Percentiles rank a stretch among this genome's conserved stretches.
Evolutionary conservation across 2,329 filamentous ascomycete species (phyloP).

Genomic region (Aspergillus sp.): DNA sequence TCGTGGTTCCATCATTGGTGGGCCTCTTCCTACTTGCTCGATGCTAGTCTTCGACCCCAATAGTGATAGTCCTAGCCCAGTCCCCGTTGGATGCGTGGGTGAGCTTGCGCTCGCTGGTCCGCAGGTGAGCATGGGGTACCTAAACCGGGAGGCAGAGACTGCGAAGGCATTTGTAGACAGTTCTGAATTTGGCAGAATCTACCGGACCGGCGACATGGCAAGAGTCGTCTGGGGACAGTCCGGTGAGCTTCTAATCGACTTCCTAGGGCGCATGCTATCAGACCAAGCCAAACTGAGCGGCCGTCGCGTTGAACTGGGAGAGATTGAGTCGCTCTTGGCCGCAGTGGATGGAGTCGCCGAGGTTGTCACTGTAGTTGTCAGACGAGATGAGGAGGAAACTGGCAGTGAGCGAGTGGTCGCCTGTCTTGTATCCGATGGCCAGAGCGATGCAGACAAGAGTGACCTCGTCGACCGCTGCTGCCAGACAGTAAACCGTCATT

Average conservation of each 20-base stretch:
- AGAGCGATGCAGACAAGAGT: conserved; percentile 10
- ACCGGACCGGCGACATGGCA: conserved; percentile 43
- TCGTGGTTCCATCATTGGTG: conserved; percentile 39
- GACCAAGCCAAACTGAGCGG: conserved; percentile 85
- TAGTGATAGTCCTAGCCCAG: conserved; percentile 29
- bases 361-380: not conserved
- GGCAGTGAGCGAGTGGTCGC: conserved; percentile 24
- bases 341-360: conserved; percentile 17
- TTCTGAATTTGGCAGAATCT: conserved; percentile 48
- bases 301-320: conserved; percentile 77
- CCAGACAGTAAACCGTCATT: conserved; percentile 3
- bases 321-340: conserved; percentile 58
- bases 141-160: conserved; percentile 26
- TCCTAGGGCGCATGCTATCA: conserved; percentile 73
- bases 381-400: conserved; percentile 14
- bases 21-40: conserved; percentile 35
- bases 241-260: conserved; percentile 58
- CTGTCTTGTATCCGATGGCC: conserved; percentile 21
- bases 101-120: conserved; percentile 45
- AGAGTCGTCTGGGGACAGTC: conserved; percentile 64
- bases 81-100: conserved; percentile 44
- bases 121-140: conserved; percentile 31
- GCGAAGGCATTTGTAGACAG: conserved; percentile 27
- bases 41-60: conserved; percentile 30
- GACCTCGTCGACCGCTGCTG: not conserved